phyloP scores from a whole-genome alignment of 805 yeast genomes.

The Yarrowia phangngaensis region DNA sequence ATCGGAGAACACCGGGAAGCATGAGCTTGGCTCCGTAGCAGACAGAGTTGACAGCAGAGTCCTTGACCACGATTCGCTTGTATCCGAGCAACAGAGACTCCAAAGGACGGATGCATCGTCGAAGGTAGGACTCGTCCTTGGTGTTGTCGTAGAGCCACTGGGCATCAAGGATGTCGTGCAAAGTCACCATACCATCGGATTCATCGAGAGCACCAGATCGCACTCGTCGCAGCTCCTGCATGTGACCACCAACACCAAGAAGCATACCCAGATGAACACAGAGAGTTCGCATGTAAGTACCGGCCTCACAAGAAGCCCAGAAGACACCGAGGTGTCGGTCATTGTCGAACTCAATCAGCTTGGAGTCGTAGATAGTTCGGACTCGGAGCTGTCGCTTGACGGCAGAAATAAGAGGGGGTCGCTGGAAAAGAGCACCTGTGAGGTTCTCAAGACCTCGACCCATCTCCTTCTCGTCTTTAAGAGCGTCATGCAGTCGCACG shows the following conservation, averaged over 20 bases:
- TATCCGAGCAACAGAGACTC: constrained; percentile 91
- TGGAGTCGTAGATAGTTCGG: constrained; percentile 94
- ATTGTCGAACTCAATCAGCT: constrained; percentile 91
- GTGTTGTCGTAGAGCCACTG: constrained; percentile 97
- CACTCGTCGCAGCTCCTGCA: constrained; percentile 99
- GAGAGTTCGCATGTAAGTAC: constrained; percentile 98
- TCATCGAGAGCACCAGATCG: constrained; percentile 95
- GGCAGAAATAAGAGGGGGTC: constrained; percentile 98
- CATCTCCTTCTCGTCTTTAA: constrained; percentile 85
- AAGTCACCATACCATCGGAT: constrained; percentile 84
- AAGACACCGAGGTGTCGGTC: constrained; percentile 95
- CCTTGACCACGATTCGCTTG: constrained; percentile 92
- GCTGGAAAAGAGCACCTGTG: constrained; percentile 98
- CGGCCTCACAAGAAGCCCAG: constrained; percentile 99
- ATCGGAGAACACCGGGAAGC: constrained; percentile 97
- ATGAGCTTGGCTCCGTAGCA: constrained; percentile 98
- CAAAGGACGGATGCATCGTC: constrained; percentile 90
- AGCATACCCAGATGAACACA: constrained; percentile 99
- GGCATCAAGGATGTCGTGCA: constrained; percentile 97
- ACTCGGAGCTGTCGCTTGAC: constrained; percentile 98
- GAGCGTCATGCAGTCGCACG: constrained; percentile 88
- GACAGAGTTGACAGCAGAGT: constrained; percentile 95
- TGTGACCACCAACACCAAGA: constrained; percentile 98
- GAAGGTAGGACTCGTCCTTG: constrained; percentile 90
- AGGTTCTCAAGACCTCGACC: constrained; percentile 84